A percentile compares a stretch with the other conserved stretches of the same genome.
Evolutionary conservation across 2,329 filamentous ascomycete species (phyloP).

Genomic region (Ophiostoma angusticollis): DNA sequence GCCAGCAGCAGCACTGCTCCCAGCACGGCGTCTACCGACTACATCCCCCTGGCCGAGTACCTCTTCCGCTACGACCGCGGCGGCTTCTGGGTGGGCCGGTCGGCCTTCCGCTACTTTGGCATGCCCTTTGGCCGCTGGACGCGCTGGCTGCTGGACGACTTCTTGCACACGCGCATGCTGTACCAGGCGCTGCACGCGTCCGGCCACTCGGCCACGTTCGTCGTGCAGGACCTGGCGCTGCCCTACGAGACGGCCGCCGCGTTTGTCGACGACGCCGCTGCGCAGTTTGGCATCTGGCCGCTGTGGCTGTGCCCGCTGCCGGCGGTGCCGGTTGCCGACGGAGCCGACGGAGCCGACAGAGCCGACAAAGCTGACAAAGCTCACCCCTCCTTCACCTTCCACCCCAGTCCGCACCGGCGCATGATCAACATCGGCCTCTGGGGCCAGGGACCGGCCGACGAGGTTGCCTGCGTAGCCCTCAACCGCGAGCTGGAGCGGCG

Average conservation of each 20-base stretch:
- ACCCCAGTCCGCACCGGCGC: too few relatives aligned
- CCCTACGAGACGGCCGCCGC: constrained; percentile 38
- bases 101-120: constrained; percentile 54
- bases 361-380: not conserved
- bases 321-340: constrained; percentile 23
- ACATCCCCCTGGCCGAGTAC: constrained; percentile 57
- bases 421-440: constrained; percentile 62
- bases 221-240: constrained; percentile 55
- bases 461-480: constrained; percentile 46
- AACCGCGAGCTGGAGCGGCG: constrained; percentile 62
- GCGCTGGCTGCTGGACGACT: constrained; percentile 58
- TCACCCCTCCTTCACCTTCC: not conserved
- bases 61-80: constrained; percentile 66
- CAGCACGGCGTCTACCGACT: constrained; percentile 28
- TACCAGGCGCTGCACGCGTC: constrained; percentile 59
- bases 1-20: constrained; percentile 3
- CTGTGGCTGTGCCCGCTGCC: constrained; percentile 47
- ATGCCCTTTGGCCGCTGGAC: constrained; percentile 52
- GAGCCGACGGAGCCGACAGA: constrained; percentile 2
- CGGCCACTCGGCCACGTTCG: constrained; percentile 49
- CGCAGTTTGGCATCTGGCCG: constrained; percentile 42
- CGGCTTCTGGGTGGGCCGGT: constrained; percentile 59
- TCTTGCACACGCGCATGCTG: constrained; percentile 60
- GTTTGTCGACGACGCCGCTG: constrained; percentile 43
- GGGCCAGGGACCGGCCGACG: constrained; percentile 53